phyloP scores from a whole-genome alignment of 2,329 filamentous ascomycete species.

The Verticillium nonalfalfae region DNA sequence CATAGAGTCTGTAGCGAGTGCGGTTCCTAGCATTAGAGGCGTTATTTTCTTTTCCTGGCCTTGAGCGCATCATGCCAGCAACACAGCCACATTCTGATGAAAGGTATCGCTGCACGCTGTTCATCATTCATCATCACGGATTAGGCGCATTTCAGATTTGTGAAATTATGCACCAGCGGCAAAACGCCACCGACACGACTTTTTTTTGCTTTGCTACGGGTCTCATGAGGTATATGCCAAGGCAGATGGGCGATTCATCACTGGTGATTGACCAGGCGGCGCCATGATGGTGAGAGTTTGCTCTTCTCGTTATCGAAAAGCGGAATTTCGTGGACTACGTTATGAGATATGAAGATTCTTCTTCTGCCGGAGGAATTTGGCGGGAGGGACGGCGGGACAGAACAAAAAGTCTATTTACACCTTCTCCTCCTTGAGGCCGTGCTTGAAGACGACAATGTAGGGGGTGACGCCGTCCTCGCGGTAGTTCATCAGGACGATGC shows the following conservation, averaged over 20 bases:
- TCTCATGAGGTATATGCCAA: slow-evolving; percentile 13
- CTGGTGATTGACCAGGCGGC: neutral
- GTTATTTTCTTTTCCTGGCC: neutral
- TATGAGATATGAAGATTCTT: neutral
- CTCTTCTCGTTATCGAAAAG: neutral
- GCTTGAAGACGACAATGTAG: slow-evolving; percentile 89
- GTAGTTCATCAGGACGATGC: slow-evolving; percentile 92
- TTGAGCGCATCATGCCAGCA: too few species aligned
- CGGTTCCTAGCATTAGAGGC: neutral
- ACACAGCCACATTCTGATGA: too few species aligned
- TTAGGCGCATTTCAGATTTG: slow-evolving; percentile 9
- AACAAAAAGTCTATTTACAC: slow-evolving; percentile 52
- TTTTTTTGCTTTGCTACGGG: slow-evolving; percentile 11
- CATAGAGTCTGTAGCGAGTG: too few species aligned
- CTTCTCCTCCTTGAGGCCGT: slow-evolving; percentile 85
- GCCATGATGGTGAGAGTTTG: neutral
- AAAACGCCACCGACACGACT: slow-evolving; percentile 4
- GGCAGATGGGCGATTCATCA: slow-evolving; percentile 12
- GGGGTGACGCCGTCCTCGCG: slow-evolving; percentile 92
- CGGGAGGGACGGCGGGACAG: neutral
- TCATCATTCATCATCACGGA: neutral
- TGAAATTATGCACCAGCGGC: slow-evolving; percentile 6
- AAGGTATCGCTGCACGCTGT: too few species aligned
- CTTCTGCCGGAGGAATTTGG: neutral
- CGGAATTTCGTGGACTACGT: neutral